Evolutionary conservation across 345 rosid species (phyloP), one percentile per base, ranked within the genome.

Genomic region (Euphorbia pulcherrima): DNA sequence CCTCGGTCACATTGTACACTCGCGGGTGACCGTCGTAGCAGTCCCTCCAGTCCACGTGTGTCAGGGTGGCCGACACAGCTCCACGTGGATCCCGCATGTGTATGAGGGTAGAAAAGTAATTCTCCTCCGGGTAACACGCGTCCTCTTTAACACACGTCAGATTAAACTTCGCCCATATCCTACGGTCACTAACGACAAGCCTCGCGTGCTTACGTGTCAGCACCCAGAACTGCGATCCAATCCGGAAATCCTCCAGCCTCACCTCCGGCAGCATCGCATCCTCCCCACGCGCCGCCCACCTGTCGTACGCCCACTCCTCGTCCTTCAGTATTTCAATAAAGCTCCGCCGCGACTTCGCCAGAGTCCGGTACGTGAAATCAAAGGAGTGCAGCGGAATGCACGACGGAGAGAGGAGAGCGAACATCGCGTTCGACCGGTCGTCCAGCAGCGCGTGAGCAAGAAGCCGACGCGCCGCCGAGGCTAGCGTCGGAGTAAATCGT

Each of bases 171-270:
- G 65, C 68, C 96, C 94, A 92, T 0, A 89, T 75, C 61, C 28
- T 27, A 18, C 68, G 30, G 73, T 92, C 94, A n/a, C 77, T 60
- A 27, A 84, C 94, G 54, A 86, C 87, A 24, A 78, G 18, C 79
- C 82, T 80, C 55, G 96, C 94, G 60, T 92, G 97, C 68, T 66
- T 72, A 64, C 96, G 86, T 64, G 89, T 81, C 81, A 88, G 13
- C 1, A 67, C 83, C 97, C 97, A 89, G 29, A 89, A 89, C 86
- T 92, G 96, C 46, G 96, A 92, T 78, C 96, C 96, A 14, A 86
- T 86, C 62, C 94, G 72, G 23, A 92, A 92, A 24, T 88, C 90
- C 60, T 82, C 89, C 0, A 89, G 60, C 74, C 21, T 73, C 82
- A 89, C 90, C 51, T 82, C 96, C 71, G 96, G 91, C 0, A 86